These are phyloP conservation scores for Harringtonia lauricola DNA, from an alignment of 2,329 filamentous ascomycete genomes.

Conservation along the genomic window DNA sequence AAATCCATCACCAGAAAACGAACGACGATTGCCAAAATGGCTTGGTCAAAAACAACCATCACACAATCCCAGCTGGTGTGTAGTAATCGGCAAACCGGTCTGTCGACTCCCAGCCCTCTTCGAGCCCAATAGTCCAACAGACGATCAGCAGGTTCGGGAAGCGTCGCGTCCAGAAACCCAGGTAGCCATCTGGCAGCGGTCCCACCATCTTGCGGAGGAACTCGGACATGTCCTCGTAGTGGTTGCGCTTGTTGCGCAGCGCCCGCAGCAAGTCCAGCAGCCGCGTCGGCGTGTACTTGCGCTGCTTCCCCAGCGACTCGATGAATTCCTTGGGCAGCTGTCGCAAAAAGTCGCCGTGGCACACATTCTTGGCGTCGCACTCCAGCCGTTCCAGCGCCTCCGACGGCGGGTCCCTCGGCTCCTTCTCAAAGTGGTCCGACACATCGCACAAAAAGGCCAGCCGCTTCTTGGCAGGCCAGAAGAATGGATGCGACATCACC, in stretches of 20 bases:
- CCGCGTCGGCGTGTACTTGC: constrained; percentile 79
- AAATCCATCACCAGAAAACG: not conserved
- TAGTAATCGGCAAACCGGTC: constrained; percentile 67
- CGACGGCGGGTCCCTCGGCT: constrained; percentile 74
- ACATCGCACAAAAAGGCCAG: constrained; percentile 91
- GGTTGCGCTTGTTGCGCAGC: constrained; percentile 90
- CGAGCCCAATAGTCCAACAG: constrained; percentile 65
- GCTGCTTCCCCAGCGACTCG: constrained; percentile 82
- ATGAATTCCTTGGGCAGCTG: constrained; percentile 71
- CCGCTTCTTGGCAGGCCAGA: constrained; percentile 84
- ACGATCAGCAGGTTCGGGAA: constrained; percentile 71
- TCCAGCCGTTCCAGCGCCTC: constrained; percentile 51
- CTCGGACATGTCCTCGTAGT: constrained; percentile 93
- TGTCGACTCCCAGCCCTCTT: constrained; percentile 50
- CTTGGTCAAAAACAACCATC: not conserved
- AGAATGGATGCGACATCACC: constrained; percentile 90
- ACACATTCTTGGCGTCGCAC: constrained; percentile 37
- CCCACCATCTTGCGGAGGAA: constrained; percentile 61
- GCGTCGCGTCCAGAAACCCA: constrained; percentile 69
- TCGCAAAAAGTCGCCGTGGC: constrained; percentile 66
- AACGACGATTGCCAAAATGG: not conserved
- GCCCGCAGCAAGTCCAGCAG: constrained; percentile 83
- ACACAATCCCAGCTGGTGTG: constrained; percentile 25
- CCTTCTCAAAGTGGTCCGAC: constrained; percentile 92
- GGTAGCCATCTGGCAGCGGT: constrained; percentile 65